Evolutionary conservation across 371 early-diverging fungal genomes (phyloP).

Genomic region (Lichtheimia ornata): DNA sequence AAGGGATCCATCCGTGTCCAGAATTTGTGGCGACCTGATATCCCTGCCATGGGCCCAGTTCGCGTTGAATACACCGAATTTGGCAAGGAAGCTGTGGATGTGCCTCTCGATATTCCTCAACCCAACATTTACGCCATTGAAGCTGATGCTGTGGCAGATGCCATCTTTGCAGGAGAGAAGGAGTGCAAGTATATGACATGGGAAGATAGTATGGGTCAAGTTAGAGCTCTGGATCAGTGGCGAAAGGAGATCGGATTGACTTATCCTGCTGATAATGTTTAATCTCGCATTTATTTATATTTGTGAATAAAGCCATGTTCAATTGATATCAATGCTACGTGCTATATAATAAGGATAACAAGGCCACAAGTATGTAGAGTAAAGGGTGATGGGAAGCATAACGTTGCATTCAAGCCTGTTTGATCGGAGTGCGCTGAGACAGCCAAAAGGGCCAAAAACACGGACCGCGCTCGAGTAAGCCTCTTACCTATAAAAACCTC

Average conservation of each 20-base stretch:
- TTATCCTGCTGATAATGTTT: conserved; percentile 33
- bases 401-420: no score
- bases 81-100: conserved; percentile 24
- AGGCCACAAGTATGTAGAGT: no score
- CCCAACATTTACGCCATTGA: conserved; percentile 41
- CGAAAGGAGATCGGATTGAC: conserved; percentile 45
- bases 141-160: conserved; percentile 47
- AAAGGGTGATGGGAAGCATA: no score
- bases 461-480: no score
- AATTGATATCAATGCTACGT: no score
- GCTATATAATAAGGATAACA: no score
- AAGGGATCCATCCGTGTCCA: conserved; percentile 33
- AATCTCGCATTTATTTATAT: not conserved
- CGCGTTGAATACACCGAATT: conserved; percentile 28
- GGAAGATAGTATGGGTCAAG: conserved; percentile 44
- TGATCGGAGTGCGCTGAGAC: no score
- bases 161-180: conserved; percentile 25
- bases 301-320: no score
- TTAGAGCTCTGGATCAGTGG: conserved; percentile 45
- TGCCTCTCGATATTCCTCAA: conserved; percentile 30
- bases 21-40: conserved; percentile 50
- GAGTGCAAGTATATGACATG: conserved; percentile 49
- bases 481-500: no score
- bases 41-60: conserved; percentile 35
- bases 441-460: no score